Conservation (phyloP, 495 filamentous ascomycete genomes). For the Penicillium psychrofluorescens region DNA sequence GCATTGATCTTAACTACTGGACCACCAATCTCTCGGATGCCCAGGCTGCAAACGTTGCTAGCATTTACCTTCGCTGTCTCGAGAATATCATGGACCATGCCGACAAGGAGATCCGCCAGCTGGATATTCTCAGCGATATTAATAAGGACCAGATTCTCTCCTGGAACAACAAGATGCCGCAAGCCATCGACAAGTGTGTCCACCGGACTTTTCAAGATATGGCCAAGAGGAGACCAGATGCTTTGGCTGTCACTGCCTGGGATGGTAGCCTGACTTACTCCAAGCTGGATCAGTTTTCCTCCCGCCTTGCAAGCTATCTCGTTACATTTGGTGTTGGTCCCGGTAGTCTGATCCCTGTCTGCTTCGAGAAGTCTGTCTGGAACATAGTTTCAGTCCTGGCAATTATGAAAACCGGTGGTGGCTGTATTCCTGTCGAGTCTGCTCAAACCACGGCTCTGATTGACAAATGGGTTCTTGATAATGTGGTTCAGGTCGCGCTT, state of each 20-base stretch:
- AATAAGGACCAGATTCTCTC: constrained; percentile 30
- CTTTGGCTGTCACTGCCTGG: constrained; percentile 37
- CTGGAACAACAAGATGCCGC: constrained; percentile 39
- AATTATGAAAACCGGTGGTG: constrained; percentile 37
- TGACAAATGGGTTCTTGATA: constrained; percentile 32
- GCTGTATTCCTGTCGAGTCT: constrained; percentile 32
- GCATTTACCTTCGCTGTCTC: constrained; percentile 39
- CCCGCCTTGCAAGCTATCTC: constrained; percentile 37
- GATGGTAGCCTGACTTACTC: constrained; percentile 45
- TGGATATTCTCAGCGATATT: constrained; percentile 29
- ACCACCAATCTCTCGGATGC: constrained; percentile 39
- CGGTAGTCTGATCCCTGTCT: constrained; percentile 29
- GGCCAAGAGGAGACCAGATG: constrained; percentile 24
- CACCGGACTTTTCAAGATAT: constrained; percentile 38
- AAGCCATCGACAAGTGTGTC: constrained; percentile 28
- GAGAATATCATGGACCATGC: constrained; percentile 32
- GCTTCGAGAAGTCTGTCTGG: constrained; percentile 35
- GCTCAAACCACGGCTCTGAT: constrained; percentile 16
- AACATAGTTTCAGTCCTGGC: constrained; percentile 32
- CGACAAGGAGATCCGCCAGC: constrained; percentile 21
- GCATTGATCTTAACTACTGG: constrained; percentile 52
- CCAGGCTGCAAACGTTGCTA: constrained; percentile 45
- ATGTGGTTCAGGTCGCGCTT: constrained; percentile 33
- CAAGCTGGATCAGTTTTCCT: constrained; percentile 40
- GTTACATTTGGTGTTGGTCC: constrained; percentile 29